These are phyloP conservation scores for Aspergillus neotritici DNA, from an alignment of 2,329 filamentous ascomycete genomes.

Conservation along the genomic window DNA sequence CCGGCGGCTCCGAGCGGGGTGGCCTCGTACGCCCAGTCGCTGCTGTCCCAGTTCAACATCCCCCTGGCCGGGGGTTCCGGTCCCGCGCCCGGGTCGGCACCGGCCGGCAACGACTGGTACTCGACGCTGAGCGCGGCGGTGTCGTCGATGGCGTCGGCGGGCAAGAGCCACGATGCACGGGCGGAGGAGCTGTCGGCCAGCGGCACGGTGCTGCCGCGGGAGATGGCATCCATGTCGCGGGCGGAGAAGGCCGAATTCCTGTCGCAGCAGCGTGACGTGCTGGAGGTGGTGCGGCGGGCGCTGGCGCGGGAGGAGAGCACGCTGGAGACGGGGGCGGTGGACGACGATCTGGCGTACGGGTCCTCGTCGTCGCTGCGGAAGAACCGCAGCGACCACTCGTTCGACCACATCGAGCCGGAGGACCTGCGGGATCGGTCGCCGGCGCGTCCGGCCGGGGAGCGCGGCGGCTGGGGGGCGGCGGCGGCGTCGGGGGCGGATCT, in stretches of 20 bases:
- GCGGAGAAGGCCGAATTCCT: conserved; percentile 71
- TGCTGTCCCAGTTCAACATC: conserved; percentile 81
- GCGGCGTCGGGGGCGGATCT: conserved; percentile 25
- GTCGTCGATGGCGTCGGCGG: conserved; percentile 50
- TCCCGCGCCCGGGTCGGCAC: conserved; percentile 38
- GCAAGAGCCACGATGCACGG: conserved; percentile 34
- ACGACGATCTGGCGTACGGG: conserved; percentile 39
- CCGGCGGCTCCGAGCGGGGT: conserved; percentile 39
- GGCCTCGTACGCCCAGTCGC: conserved; percentile 65
- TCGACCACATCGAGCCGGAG: conserved; percentile 80
- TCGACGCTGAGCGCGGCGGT: conserved; percentile 70
- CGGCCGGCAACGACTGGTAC: conserved; percentile 63
- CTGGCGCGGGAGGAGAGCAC: conserved; percentile 72
- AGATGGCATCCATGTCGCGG: conserved; percentile 54
- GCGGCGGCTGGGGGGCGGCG: conserved; percentile 24
- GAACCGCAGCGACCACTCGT: conserved; percentile 80
- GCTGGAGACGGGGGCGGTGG: conserved; percentile 38
- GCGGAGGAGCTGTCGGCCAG: conserved; percentile 52
- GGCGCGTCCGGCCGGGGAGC: conserved; percentile 9
- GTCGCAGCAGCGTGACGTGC: conserved; percentile 68
- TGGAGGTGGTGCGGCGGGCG: conserved; percentile 67
- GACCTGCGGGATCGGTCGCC: conserved; percentile 39
- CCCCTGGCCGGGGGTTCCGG: conserved; percentile 49
- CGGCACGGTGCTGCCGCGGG: conserved; percentile 63
- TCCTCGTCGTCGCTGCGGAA: conserved; percentile 55